Evolutionary conservation across 257 asterid genomes (phyloP).

Genomic region (Capsicum pubescens): DNA sequence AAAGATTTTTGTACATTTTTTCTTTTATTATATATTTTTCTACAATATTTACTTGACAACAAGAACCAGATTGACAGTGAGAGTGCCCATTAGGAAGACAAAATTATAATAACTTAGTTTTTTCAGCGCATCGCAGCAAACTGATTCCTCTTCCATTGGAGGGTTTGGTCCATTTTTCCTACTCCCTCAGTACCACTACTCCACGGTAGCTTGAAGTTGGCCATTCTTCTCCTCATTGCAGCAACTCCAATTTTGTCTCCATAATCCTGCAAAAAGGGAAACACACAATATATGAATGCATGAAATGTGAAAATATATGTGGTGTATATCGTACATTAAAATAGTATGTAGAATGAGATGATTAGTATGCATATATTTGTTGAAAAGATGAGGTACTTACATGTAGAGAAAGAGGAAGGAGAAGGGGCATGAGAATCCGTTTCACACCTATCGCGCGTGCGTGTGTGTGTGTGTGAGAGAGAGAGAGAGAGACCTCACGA

Average conservation of each 20-base stretch:
- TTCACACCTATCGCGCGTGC: neutral
- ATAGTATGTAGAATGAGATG: too few species aligned
- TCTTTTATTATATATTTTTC: neutral
- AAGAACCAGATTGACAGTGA: neutral
- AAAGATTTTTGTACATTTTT: neutral
- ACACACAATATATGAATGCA: neutral
- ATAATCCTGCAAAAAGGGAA: neutral
- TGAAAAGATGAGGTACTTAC: too few species aligned
- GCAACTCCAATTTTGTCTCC: constrained; percentile 30
- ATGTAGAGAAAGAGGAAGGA: neutral
- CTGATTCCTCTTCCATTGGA: constrained; percentile 40
- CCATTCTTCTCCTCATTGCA: constrained; percentile 21
- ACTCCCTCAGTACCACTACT: constrained; percentile 22
- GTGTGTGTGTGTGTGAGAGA: neutral
- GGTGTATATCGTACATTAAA: too few species aligned
- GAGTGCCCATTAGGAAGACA: neutral
- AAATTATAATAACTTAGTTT: neutral
- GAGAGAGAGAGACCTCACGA: neutral
- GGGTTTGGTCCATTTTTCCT: constrained; percentile 26
- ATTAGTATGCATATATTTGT: too few species aligned
- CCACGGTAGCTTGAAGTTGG: constrained; percentile 36
- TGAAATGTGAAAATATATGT: too few species aligned
- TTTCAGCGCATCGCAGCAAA: constrained; percentile 25
- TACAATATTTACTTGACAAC: neutral
- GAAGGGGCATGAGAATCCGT: neutral